phyloP scores from a whole-genome alignment of 805 yeast genomes.

The Candida ovalis region DNA sequence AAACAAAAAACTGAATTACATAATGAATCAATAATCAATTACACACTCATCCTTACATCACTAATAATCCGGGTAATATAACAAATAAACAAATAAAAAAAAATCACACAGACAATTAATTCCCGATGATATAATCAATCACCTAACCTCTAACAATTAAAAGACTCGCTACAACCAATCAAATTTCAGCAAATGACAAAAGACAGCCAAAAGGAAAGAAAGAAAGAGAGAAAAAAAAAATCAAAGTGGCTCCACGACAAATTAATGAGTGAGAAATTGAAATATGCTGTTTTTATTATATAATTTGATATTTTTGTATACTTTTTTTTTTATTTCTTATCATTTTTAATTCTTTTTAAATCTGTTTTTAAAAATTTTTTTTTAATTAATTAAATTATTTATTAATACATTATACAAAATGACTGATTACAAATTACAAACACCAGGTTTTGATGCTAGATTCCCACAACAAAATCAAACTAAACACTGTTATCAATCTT shows the following conservation, averaged over 20 bases:
- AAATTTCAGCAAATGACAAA: background rate
- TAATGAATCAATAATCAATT: background rate
- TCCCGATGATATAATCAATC: background rate
- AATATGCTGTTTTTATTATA: background rate
- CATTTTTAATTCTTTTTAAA: background rate
- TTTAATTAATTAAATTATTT: background rate
- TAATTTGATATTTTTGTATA: background rate
- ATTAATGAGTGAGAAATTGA: background rate
- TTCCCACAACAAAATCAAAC: slow-evolving; percentile 98
- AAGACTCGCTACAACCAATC: slow-evolving; percentile 1
- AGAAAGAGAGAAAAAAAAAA: background rate
- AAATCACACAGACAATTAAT: too few species aligned
- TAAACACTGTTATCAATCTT: slow-evolving; percentile 97
- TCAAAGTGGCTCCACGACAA: background rate
- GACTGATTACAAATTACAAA: slow-evolving; percentile 48
- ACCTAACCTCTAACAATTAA: background rate
- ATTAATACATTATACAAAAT: slow-evolving; percentile 18
- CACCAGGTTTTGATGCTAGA: slow-evolving; percentile 83
- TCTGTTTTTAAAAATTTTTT: background rate
- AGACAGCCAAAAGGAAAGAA: too few species aligned
- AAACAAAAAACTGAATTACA: background rate
- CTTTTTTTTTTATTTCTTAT: background rate
- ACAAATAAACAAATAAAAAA: background rate
- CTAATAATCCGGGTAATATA: background rate
- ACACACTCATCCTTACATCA: background rate